A percentile compares a stretch with the other conserved stretches of the same genome.
These are phyloP conservation scores for Pythium utonaiense DNA, from an alignment of 352 stramenopile genomes.

Conservation along the genomic window DNA sequence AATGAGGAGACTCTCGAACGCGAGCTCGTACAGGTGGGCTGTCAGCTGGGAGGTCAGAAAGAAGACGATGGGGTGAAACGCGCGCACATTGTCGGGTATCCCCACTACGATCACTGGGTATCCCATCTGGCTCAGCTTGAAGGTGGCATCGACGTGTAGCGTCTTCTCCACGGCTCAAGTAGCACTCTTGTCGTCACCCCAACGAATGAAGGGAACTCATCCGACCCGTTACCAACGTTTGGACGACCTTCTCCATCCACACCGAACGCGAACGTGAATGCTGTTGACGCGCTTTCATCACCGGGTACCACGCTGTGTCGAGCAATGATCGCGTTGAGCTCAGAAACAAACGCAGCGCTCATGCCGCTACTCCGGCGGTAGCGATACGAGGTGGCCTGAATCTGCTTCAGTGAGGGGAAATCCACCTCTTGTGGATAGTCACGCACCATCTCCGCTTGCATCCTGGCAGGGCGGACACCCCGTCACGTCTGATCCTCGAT, in stretches of 20 bases:
- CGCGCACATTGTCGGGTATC: background rate
- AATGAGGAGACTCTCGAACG: background rate
- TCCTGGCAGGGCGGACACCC: too few relatives aligned
- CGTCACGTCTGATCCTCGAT: too few relatives aligned
- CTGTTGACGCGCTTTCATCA: too few relatives aligned
- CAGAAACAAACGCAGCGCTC: constrained; percentile 10
- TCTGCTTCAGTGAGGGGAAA: too few relatives aligned
- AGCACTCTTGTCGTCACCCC: too few relatives aligned
- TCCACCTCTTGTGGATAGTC: background rate
- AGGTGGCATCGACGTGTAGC: constrained; percentile 4
- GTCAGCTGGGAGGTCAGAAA: background rate
- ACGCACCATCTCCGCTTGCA: background rate
- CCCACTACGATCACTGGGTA: constrained; percentile 4
- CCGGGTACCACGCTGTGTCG: background rate
- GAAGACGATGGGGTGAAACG: background rate
- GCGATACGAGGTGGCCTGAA: too few relatives aligned
- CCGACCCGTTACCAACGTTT: too few relatives aligned
- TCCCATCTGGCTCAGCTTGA: background rate
- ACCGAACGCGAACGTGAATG: too few relatives aligned
- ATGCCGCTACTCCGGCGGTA: background rate
- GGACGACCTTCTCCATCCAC: too few relatives aligned
- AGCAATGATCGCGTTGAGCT: constrained; percentile 16
- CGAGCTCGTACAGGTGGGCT: background rate
- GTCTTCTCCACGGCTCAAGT: background rate
- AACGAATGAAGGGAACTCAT: too few relatives aligned